phyloP scores from a whole-genome alignment of 2,329 filamentous ascomycete species.

The Fusarium protoensiforme region DNA sequence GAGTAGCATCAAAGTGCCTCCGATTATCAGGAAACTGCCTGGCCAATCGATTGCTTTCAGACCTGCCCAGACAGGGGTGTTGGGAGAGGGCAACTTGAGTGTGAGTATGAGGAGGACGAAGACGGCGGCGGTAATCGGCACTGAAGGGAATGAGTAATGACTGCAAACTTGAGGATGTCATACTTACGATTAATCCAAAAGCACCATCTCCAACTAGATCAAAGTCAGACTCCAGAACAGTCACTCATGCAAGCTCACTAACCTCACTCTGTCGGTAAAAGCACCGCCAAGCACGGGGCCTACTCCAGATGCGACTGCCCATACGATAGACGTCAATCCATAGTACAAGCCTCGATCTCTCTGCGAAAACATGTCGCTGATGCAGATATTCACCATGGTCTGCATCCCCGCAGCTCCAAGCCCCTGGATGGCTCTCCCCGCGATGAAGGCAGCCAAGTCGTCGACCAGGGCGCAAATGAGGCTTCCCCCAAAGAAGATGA shows the following conservation, averaged over 20 bases:
- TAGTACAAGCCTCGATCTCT: conserved; percentile 60
- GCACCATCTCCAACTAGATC: conserved; percentile 56
- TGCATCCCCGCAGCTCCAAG: conserved; percentile 63
- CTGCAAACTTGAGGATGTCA: accelerated
- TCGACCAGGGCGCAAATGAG: conserved; percentile 59
- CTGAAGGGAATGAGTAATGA: conserved; percentile 25
- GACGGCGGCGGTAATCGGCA: conserved; percentile 64
- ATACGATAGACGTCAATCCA: conserved; percentile 73
- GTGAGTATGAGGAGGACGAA: conserved; percentile 70
- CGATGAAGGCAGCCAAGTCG: conserved; percentile 54
- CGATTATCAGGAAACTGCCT: conserved; percentile 72
- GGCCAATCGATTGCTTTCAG: conserved; percentile 70
- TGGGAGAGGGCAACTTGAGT: conserved; percentile 74
- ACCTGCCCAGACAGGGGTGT: conserved; percentile 70
- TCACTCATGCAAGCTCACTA: conserved; percentile 15
- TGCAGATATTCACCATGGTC: conserved; percentile 64
- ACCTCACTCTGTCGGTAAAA: conserved; percentile 70
- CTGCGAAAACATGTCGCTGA: conserved; percentile 63
- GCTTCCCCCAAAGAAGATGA: conserved; percentile 64
- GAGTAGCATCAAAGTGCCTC: conserved; percentile 75
- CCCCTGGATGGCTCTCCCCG: conserved; percentile 60
- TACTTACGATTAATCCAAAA: conserved; percentile 63
- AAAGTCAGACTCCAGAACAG: neutral
- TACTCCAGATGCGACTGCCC: conserved; percentile 73
- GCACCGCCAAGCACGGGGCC: conserved; percentile 74